phyloP scores from a whole-genome alignment of 129 eudicot species.

The Artemisia tridentata region DNA sequence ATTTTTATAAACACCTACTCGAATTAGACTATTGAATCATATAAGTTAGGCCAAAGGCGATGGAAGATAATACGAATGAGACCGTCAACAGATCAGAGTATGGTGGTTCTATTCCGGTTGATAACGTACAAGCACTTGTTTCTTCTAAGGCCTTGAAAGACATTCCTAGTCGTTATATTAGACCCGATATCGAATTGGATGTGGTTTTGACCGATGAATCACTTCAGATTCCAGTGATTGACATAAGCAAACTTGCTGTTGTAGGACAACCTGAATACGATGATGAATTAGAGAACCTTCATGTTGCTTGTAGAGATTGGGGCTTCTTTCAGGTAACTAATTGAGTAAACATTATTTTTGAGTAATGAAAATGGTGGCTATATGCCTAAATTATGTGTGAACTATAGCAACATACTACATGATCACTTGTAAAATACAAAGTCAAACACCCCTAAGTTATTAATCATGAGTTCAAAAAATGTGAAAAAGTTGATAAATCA shows the following conservation, averaged over 20 bases:
- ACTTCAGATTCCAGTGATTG: constrained; percentile 51
- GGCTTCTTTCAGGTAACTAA: constrained; percentile 57
- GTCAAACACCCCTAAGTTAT: neutral
- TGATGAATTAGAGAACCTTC: constrained; percentile 46
- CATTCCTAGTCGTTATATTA: constrained; percentile 46
- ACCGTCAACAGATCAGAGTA: constrained; percentile 18
- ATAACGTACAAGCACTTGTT: constrained; percentile 52
- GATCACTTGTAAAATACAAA: neutral
- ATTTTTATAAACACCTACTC: no score
- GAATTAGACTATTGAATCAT: no score
- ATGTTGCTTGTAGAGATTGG: constrained; percentile 54
- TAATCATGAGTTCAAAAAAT: neutral
- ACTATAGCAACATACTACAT: neutral
- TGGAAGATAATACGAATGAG: constrained; percentile 18
- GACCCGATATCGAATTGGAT: constrained; percentile 39
- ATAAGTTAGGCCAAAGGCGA: neutral
- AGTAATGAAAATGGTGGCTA: no score
- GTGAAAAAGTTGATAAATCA: constrained; percentile 50
- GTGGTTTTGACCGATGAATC: constrained; percentile 34
- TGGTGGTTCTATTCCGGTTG: constrained; percentile 58
- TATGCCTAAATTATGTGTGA: no score
- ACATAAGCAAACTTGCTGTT: constrained; percentile 32
- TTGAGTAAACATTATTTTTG: neutral
- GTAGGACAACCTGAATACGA: constrained; percentile 21
- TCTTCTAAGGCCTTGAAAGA: constrained; percentile 34